Base-by-base conservation (phyloP, 768 basidiomycete species). In the Fibroporia radiculosa region DNA sequence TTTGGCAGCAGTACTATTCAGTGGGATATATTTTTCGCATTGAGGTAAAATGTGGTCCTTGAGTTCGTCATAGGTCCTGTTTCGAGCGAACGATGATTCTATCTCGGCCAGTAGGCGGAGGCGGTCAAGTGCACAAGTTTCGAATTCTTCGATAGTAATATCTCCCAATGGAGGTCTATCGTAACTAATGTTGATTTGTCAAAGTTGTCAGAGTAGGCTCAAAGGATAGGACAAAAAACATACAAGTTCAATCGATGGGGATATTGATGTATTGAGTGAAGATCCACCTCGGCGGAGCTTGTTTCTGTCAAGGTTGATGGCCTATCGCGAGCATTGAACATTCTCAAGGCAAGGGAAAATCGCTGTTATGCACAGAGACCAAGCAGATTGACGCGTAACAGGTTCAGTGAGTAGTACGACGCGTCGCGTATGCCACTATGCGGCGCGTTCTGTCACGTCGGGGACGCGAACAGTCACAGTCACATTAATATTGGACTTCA, bases 131-230 rank as follows among this genome's bases (percentile, higher is more conserved):
- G 96, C 96, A 59, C 75, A 88, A 2, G 74, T 82, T 61, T 99
- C 96, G 54, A 99, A 99, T 51, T 97, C 88, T 61, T 98, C 96
- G 14, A 98, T 70, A 1, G 92, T 92, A 16, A 98, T 83, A 56
- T 98, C 92, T 45, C 82, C 82, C 13, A 74, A 62, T 16, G 96
- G 96, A 18, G 93, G 89, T 14, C 59, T 66, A 54, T 93, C 84
- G 58, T 99, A 98, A 64, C 93, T 96, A 23, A 18, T 8, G 33
- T 6, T 43, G 2, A 28, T 31, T 35, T 31, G 16, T 42, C 40
- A 46, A n/a, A 8, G n/a, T n/a, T 31, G 8, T 31, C 10, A 31
- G 8, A 31, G 10, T 31, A 31, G 22, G 40, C 28, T 44, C 31
- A 42, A 34, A 48, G 24, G 10, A 40, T 12, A 45, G 44, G 42